Evolutionary conservation across 345 rosid genomes (phyloP), one percentile per base, ranked within the genome.

Genomic region (Salix viminalis): DNA sequence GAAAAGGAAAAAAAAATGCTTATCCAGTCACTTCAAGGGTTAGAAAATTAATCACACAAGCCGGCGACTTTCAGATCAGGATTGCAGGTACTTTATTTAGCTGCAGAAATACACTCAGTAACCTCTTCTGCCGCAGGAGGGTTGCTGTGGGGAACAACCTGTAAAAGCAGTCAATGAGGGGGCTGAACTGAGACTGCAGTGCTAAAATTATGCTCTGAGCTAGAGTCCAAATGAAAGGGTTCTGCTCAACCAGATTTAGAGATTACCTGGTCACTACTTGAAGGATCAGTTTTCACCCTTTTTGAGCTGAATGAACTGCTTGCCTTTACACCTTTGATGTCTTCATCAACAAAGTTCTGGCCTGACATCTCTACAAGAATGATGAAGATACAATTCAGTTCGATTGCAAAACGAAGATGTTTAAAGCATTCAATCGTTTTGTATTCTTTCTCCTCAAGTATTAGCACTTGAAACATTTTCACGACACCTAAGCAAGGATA

Each of bases 271-370:
- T 88, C 91, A 56, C 72, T 70, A 24, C 67, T 74, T 65, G 87
- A 70, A 72, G 81, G 70, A 41, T 73, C 76, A 28, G 26, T 21
- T 34, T 81, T 89, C 78, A 81, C 76, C n/a, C 84, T 87, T 58
- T 85, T 86, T 36, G 88, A 78, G 76, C 81, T 68, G 80, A 88
- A 65, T 2, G 10, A 44, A 15, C 46, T 39, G 76, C 76, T 77
- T 65, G 48, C 42, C 48, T 79, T 83, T 79, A 76, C 85, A 16
- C 69, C 81, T 83, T 84, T 71, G 15, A 76, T 69, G 65, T 81
- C 90, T 78, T 90, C 93, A 44, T 90, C 91, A 9, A 80, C 86
- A 77, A 95, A 95, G 85, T 95, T 95, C 87, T 95, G 99, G 81
- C 89, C 97, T 1, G 97, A 88, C 74, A 85, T 87, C 85, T 95